phyloP scores from a whole-genome alignment of 345 rosid species.

The Corchorus capsularis region DNA sequence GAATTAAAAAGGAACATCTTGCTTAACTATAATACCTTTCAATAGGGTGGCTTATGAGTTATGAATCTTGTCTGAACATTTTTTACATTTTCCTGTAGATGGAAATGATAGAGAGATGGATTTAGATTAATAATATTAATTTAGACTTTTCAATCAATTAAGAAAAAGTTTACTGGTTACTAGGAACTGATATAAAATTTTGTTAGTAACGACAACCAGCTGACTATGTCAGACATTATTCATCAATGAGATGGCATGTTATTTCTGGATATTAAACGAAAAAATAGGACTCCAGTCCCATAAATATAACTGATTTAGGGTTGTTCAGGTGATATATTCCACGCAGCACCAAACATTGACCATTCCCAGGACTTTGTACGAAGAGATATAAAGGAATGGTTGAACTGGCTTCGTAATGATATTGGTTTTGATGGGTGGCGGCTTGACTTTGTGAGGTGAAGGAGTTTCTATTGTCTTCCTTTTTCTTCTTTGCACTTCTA shows the following conservation, averaged over 20 bases:
- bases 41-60: background rate
- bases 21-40: background rate
- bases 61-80: too few species aligned
- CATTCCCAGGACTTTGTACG: constrained; percentile 55
- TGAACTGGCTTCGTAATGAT: constrained; percentile 47
- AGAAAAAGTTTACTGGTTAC: background rate
- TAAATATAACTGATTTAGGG: background rate
- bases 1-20: background rate
- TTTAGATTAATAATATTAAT: background rate
- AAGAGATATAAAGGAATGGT: constrained; percentile 49
- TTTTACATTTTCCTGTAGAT: background rate
- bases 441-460: constrained; percentile 53
- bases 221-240: background rate
- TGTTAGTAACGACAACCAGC: background rate
- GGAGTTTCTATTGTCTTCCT: background rate
- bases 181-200: background rate
- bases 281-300: background rate
- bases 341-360: constrained; percentile 57
- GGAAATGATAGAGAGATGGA: background rate
- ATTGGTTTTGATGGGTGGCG: constrained; percentile 60
- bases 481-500: background rate
- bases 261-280: background rate
- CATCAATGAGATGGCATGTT: background rate
- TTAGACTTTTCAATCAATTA: background rate
- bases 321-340: constrained; percentile 50